A percentile compares a stretch with the other conserved stretches of the same genome.
These are phyloP conservation scores for Buxus sempervirens DNA, from an alignment of 164 flowering plant genomes.

Conservation along the genomic window DNA sequence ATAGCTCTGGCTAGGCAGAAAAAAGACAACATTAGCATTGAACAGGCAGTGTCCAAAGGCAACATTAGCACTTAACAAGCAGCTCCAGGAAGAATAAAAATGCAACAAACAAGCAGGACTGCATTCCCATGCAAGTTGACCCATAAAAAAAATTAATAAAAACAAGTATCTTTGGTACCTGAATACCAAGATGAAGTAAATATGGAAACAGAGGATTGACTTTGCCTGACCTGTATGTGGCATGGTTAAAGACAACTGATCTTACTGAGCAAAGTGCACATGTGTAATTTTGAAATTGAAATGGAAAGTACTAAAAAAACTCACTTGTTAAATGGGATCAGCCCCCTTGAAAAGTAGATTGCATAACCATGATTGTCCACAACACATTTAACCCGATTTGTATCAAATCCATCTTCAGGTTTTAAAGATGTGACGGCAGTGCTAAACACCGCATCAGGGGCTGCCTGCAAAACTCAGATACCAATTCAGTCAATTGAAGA, in stretches of 20 bases:
- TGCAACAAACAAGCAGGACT: background rate
- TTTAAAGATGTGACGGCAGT: slow-evolving; percentile 93
- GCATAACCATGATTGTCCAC: slow-evolving; percentile 92
- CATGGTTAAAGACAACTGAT: slow-evolving; percentile 7
- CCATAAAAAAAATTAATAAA: background rate
- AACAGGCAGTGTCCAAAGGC: background rate
- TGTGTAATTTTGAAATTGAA: background rate
- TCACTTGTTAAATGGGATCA: slow-evolving; percentile 93
- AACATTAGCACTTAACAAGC: background rate
- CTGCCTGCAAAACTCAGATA: slow-evolving; percentile 40
- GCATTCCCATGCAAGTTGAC: background rate
- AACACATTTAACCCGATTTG: slow-evolving; percentile 90
- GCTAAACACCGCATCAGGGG: slow-evolving; percentile 98
- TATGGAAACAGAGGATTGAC: slow-evolving; percentile 79
- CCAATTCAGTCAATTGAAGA: background rate
- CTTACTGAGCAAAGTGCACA: background rate
- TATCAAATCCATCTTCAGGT: slow-evolving; percentile 85
- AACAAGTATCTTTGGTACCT: slow-evolving; percentile 42
- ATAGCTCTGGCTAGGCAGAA: slow-evolving; percentile 54
- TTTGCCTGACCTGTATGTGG: slow-evolving; percentile 60
- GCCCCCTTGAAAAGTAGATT: slow-evolving; percentile 86
- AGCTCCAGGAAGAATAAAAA: background rate
- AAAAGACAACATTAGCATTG: slow-evolving; percentile 3
- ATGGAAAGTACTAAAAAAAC: slow-evolving; percentile 9
- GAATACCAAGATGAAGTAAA: slow-evolving; percentile 94